A percentile compares a stretch with the other conserved stretches of the same genome.
Conservation (phyloP, 2,329 filamentous ascomycete genomes). For the Metarhizium humberi region DNA sequence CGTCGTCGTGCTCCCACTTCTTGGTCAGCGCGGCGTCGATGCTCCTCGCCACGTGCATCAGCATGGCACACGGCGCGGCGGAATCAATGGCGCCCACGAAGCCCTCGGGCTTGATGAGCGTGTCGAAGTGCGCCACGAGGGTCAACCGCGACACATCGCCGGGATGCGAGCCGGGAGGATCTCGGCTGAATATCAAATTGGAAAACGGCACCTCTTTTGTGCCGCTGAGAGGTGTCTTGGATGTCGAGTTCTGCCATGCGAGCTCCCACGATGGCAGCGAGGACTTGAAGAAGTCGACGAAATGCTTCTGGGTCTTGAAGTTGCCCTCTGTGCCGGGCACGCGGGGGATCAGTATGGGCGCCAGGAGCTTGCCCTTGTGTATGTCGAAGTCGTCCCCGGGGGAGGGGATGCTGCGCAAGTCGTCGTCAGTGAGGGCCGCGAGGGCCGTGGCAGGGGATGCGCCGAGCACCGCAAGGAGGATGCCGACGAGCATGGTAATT, state of each 20-base stretch:
- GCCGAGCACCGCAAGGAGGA: constrained; percentile 1
- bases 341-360: constrained; percentile 79
- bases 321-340: constrained; percentile 81
- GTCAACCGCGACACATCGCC: constrained; percentile 77
- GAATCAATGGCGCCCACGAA: constrained; percentile 94
- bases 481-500: constrained; percentile 3
- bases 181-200: constrained; percentile 78
- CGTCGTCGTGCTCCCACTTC: constrained; percentile 65
- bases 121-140: constrained; percentile 91
- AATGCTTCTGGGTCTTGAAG: constrained; percentile 64
- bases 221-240: constrained; percentile 67
- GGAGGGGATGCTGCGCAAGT: constrained; percentile 62
- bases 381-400: constrained; percentile 72
- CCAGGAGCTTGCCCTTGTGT: constrained; percentile 61
- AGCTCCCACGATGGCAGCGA: constrained; percentile 72
- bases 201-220: constrained; percentile 67
- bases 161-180: constrained; percentile 69
- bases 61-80: constrained; percentile 86
- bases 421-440: constrained; percentile 60
- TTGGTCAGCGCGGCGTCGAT: constrained; percentile 70
- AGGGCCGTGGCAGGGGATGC: constrained; percentile 24
- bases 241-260: constrained; percentile 82
- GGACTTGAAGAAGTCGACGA: constrained; percentile 69
- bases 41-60: constrained; percentile 75
- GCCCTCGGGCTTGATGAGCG: constrained; percentile 66